These are phyloP conservation scores for Debaryomycetaceae sp. DNA, from an alignment of 1,139 yeast genomes.

Conservation along the genomic window DNA sequence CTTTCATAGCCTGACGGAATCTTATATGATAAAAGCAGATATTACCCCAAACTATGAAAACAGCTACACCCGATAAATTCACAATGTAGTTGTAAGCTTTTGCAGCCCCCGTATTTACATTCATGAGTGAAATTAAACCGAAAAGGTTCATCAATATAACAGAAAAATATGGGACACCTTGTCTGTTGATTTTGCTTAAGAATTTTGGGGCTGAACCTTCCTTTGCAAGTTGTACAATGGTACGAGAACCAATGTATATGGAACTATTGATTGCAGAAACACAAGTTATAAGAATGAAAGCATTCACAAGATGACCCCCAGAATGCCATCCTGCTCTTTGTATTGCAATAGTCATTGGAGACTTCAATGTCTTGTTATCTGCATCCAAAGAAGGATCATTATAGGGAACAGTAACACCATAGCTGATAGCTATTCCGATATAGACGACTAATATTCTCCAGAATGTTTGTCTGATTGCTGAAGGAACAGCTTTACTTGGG, in stretches of 20 bases:
- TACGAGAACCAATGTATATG: constrained; percentile 50
- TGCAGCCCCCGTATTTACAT: constrained; percentile 51
- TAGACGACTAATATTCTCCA: constrained; percentile 52
- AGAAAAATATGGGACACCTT: constrained; percentile 51
- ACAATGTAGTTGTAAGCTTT: constrained; percentile 53
- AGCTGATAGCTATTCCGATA: constrained; percentile 51
- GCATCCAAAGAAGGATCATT: constrained; percentile 36
- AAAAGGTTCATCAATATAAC: constrained; percentile 46
- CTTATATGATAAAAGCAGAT: constrained; percentile 50
- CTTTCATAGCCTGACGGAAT: constrained; percentile 47
- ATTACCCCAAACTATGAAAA: constrained; percentile 56
- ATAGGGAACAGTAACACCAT: constrained; percentile 56
- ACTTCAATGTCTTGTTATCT: constrained; percentile 26
- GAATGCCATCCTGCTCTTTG: constrained; percentile 46
- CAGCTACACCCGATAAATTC: constrained; percentile 53
- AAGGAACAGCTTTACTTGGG: constrained; percentile 54
- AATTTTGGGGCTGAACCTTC: constrained; percentile 50
- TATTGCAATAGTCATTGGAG: constrained; percentile 46
- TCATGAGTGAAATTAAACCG: constrained; percentile 51
- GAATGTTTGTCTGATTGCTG: constrained; percentile 57
- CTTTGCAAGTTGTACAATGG: constrained; percentile 48
- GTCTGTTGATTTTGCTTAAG: constrained; percentile 38
- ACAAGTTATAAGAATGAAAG: constrained; percentile 50
- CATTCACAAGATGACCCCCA: constrained; percentile 50
- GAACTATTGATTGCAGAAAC: constrained; percentile 54